Evolutionary conservation across 2,329 filamentous ascomycete species (phyloP).

Genomic region (Fusarium citri): DNA sequence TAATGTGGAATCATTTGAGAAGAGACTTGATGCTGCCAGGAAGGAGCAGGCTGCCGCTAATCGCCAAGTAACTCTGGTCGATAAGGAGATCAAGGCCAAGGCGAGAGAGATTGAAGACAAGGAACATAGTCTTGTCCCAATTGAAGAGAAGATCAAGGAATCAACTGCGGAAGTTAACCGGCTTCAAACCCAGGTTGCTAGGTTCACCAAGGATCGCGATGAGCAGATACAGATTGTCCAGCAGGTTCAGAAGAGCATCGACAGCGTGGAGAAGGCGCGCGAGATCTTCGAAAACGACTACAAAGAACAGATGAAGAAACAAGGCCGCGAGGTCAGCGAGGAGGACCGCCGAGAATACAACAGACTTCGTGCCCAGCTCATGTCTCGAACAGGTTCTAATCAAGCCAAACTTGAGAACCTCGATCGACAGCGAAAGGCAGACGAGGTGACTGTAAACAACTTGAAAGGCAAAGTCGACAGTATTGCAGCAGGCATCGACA

Average conservation of each 20-base stretch:
- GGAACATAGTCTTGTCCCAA: constrained; percentile 85
- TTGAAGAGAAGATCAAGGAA: constrained; percentile 91
- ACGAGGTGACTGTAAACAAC: constrained; percentile 90
- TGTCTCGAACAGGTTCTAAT: constrained; percentile 82
- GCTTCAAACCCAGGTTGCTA: constrained; percentile 74
- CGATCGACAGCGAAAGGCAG: constrained; percentile 88
- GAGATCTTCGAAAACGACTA: constrained; percentile 89
- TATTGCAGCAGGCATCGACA: constrained; percentile 78
- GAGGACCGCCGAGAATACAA: constrained; percentile 92
- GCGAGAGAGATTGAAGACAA: constrained; percentile 89
- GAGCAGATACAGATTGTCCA: constrained; percentile 75
- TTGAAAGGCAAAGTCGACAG: constrained; percentile 89
- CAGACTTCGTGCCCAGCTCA: constrained; percentile 83
- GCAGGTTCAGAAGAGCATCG: constrained; percentile 83
- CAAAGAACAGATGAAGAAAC: constrained; percentile 84
- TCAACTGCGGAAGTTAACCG: constrained; percentile 77
- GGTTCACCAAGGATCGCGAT: constrained; percentile 81
- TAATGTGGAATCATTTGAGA: constrained; percentile 86
- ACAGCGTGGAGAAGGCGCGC: constrained; percentile 88
- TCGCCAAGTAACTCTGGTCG: constrained; percentile 82
- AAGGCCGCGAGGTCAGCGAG: constrained; percentile 87
- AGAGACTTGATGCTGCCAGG: constrained; percentile 81
- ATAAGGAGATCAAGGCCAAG: constrained; percentile 85
- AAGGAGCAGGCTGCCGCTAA: constrained; percentile 83
- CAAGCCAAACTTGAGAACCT: constrained; percentile 87